Percentiles rank a stretch among this genome's conserved stretches.
Conservation (phyloP, 441 rosid genomes). For the Gossypium davidsonii region DNA sequence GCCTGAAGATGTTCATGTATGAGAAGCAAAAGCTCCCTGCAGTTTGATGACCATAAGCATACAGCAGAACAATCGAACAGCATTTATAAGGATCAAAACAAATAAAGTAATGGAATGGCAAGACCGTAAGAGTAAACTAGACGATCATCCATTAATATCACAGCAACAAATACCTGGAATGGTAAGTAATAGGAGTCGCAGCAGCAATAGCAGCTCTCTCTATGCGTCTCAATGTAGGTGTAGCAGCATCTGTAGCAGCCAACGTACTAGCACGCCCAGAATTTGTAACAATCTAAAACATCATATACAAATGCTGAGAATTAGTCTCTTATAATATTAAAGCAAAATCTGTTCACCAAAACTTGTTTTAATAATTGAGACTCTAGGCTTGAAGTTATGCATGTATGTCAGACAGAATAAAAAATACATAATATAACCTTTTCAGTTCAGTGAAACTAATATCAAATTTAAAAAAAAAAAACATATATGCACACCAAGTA, state of each 20-base stretch:
- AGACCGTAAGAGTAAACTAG: neutral
- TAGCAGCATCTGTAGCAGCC: conserved; percentile 98
- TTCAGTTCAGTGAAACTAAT: neutral
- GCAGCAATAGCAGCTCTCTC: conserved; percentile 99
- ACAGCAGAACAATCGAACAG: conserved; percentile 1
- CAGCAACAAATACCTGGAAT: conserved; percentile 47
- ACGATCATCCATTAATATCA: neutral
- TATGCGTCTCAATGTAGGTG: conserved; percentile 88
- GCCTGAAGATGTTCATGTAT: conserved; percentile 97
- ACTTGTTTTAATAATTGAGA: neutral
- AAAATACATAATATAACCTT: neutral
- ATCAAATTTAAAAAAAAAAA: neutral
- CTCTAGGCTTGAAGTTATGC: neutral
- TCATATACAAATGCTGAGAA: conserved; percentile 9
- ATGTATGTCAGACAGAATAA: neutral
- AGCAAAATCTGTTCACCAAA: neutral
- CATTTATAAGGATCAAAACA: neutral
- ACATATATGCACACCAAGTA: neutral
- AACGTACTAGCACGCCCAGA: conserved; percentile 90
- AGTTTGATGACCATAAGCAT: conserved; percentile 10
- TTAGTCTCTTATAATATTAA: neutral
- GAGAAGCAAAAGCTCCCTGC: conserved; percentile 90
- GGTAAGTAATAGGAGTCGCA: conserved; percentile 91
- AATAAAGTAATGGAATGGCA: neutral
- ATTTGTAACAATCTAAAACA: conserved; percentile 83